Evolutionary conservation across 257 asterid genomes (phyloP).

Genomic region (Solanum medicagineum): DNA sequence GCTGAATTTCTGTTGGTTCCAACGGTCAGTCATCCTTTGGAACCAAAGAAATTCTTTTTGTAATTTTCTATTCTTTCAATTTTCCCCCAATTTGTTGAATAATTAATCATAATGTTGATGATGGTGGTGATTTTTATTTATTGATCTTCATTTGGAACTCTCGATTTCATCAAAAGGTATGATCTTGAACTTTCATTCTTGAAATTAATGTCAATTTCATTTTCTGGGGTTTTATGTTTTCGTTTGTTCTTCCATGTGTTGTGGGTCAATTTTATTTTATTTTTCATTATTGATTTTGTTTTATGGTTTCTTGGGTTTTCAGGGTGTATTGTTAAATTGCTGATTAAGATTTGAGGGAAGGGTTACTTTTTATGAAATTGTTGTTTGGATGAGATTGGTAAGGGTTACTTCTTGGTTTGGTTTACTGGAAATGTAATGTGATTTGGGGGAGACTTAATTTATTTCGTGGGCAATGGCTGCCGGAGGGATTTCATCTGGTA

Average conservation of each 20-base stretch:
- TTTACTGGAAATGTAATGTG: slow-evolving; percentile 21
- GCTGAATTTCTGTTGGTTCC: slow-evolving; percentile 16
- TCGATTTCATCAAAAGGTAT: background rate
- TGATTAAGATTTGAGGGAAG: background rate
- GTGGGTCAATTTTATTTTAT: background rate
- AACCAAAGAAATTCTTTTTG: slow-evolving; percentile 7
- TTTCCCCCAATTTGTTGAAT: background rate
- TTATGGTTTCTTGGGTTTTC: background rate
- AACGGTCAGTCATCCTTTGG: slow-evolving; percentile 13
- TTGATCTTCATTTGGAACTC: background rate
- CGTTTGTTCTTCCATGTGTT: background rate
- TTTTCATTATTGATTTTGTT: background rate
- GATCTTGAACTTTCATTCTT: background rate
- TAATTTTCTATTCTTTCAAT: background rate
- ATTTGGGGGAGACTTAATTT: slow-evolving; percentile 10
- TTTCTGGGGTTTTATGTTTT: background rate
- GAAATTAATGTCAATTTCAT: background rate
- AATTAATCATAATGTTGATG: background rate
- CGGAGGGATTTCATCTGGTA: slow-evolving; percentile 23
- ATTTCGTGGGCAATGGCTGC: slow-evolving; percentile 36
- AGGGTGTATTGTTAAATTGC: background rate
- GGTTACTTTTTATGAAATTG: background rate
- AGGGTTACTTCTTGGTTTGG: slow-evolving; percentile 7
- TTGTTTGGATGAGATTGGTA: slow-evolving; percentile 12
- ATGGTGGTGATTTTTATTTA: background rate